These are phyloP conservation scores for Candida pini DNA, from an alignment of 805 yeast genomes.

Conservation along the genomic window DNA sequence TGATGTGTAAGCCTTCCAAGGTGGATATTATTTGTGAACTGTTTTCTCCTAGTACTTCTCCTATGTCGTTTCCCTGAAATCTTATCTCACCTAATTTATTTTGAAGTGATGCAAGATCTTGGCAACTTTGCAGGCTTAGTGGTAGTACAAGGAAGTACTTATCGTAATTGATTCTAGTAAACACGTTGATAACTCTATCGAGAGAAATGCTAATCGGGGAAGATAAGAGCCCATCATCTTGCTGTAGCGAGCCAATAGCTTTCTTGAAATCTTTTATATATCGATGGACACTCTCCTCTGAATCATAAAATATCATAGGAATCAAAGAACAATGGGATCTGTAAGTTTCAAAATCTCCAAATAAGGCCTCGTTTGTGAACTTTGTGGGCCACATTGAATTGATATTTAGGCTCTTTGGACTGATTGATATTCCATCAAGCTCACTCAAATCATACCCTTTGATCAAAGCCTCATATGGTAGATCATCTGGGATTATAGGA, in stretches of 20 bases:
- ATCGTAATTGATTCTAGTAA: slow-evolving; percentile 10
- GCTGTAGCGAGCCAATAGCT: slow-evolving; percentile 6
- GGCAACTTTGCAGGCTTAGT: slow-evolving; percentile 2
- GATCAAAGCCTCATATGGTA: slow-evolving; percentile 20
- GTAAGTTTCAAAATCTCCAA: slow-evolving; percentile 8
- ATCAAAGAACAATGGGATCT: slow-evolving; percentile 19
- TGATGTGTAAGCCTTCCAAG: slow-evolving; percentile 14
- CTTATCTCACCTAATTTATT: slow-evolving; percentile 4
- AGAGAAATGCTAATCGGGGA: slow-evolving; percentile 5
- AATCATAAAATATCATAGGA: slow-evolving; percentile 20
- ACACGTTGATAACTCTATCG: slow-evolving; percentile 6
- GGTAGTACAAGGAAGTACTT: slow-evolving; percentile 12
- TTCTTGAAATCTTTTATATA: slow-evolving; percentile 10
- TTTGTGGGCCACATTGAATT: slow-evolving; percentile 18
- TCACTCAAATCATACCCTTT: slow-evolving; percentile 15
- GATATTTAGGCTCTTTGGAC: slow-evolving; percentile 14
- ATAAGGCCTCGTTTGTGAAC: slow-evolving; percentile 14
- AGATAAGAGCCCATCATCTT: too few relatives aligned
- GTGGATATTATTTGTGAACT: slow-evolving; percentile 6
- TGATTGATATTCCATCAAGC: slow-evolving; percentile 13
- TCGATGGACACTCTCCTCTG: slow-evolving; percentile 3
- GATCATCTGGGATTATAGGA: slow-evolving; percentile 14
- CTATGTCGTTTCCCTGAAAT: slow-evolving; percentile 11
- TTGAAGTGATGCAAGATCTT: slow-evolving; percentile 4
- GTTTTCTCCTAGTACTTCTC: slow-evolving; percentile 16